A percentile compares a stretch with the other conserved stretches of the same genome.
phyloP scores from a whole-genome alignment of 192 early-diverging fungal genomes.

The Coemansia sp. region DNA sequence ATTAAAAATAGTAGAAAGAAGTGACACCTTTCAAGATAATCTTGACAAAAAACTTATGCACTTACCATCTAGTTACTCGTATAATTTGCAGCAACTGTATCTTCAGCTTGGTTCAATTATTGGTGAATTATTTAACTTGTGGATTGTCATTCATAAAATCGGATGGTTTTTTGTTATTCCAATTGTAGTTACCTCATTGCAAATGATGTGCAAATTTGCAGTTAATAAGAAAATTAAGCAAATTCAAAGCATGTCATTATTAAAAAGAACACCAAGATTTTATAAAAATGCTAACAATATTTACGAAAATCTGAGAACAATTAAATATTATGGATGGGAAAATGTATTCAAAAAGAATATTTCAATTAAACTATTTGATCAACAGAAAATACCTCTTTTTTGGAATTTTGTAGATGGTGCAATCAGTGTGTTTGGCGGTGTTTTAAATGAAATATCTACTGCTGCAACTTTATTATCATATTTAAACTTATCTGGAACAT shows the following conservation, averaged over 20 bases:
- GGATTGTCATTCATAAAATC: neutral
- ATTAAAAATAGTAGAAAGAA: neutral
- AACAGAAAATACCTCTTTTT: neutral
- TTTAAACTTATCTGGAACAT: neutral
- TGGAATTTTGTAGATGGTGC: neutral
- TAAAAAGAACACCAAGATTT: neutral
- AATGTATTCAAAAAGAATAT: constrained; percentile 16
- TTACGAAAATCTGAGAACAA: constrained; percentile 52
- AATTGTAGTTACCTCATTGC: neutral
- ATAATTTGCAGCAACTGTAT: neutral
- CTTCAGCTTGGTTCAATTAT: neutral
- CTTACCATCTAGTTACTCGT: neutral
- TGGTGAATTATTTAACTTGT: neutral
- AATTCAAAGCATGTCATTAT: too few relatives aligned
- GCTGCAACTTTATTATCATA: neutral
- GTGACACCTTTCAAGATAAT: neutral
- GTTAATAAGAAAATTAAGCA: neutral
- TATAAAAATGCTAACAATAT: neutral
- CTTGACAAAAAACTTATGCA: neutral
- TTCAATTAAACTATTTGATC: neutral
- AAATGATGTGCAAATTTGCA: neutral
- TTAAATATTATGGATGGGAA: constrained; percentile 68
- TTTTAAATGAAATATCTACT: neutral
- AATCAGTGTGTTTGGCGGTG: neutral
- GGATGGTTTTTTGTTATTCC: constrained; percentile 1